Evolutionary conservation across 225 moss, liverwort and hornwort genomes (phyloP).

Genomic region (Marchantia polymorpha): DNA sequence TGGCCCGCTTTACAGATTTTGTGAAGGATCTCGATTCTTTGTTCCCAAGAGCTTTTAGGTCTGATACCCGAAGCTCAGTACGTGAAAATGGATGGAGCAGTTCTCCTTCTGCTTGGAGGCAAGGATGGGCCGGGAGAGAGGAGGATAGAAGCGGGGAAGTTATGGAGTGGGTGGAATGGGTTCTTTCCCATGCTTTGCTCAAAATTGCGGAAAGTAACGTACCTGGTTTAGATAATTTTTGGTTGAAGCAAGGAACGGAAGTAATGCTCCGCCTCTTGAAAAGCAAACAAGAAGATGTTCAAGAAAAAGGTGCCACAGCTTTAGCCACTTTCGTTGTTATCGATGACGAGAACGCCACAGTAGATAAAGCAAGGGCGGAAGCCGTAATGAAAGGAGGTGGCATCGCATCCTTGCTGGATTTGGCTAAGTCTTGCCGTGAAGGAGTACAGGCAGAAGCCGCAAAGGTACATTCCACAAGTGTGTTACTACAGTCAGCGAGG

Average conservation of each 20-base stretch:
- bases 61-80: not conserved
- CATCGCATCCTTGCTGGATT: constrained; percentile 70
- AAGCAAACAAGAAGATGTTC: constrained; percentile 80
- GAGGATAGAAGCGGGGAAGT: constrained; percentile 35
- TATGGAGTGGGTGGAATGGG: constrained; percentile 83
- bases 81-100: constrained; percentile 25
- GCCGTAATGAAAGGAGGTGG: constrained; percentile 90
- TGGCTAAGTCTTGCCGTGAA: constrained; percentile 84
- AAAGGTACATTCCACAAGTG: constrained; percentile 47
- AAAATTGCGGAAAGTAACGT: constrained; percentile 75
- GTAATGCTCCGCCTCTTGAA: constrained; percentile 79
- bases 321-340: constrained; percentile 87
- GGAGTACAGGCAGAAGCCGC: constrained; percentile 93
- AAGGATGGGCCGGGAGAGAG: not conserved
- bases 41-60: constrained; percentile 18
- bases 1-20: constrained; percentile 75
- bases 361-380: constrained; percentile 78
- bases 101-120: constrained; percentile 12
- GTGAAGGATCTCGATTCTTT: constrained; percentile 58
- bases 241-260: constrained; percentile 83
- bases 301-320: constrained; percentile 85
- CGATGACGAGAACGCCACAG: constrained; percentile 82
- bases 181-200: constrained; percentile 77
- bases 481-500: not conserved
- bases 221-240: constrained; percentile 67